A percentile compares a stretch with the other conserved stretches of the same genome.
Evolutionary conservation across 176 grass and related monocot genomes (phyloP).

Genomic region (Eremochloa ophiuroides): DNA sequence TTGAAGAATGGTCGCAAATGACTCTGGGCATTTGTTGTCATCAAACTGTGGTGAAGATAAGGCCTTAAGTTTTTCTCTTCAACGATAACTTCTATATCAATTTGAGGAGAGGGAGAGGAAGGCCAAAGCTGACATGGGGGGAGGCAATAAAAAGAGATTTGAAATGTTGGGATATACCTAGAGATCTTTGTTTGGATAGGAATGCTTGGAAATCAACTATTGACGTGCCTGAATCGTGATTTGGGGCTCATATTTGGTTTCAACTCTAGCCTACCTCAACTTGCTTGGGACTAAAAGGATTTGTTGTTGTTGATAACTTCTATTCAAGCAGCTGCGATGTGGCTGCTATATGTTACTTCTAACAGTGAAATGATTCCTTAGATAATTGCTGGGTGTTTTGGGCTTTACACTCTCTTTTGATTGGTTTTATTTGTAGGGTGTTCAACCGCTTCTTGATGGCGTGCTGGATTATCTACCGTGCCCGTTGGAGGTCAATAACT

Average conservation of each 20-base stretch:
- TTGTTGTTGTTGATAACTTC: too few species aligned
- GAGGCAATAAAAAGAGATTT: too few species aligned
- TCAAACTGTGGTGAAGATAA: not conserved
- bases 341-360: slow-evolving; percentile 17
- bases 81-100: slow-evolving; percentile 3
- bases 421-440: slow-evolving; percentile 62
- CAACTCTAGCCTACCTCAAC: too few species aligned
- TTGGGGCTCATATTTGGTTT: too few species aligned
- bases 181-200: too few species aligned
- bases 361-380: not conserved
- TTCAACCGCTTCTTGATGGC: slow-evolving; percentile 92
- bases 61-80: not conserved
- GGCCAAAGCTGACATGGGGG: too few species aligned
- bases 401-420: slow-evolving; percentile 17
- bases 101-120: too few species aligned
- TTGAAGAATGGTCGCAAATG: not conserved
- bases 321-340: slow-evolving; percentile 6
- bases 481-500: slow-evolving; percentile 81
- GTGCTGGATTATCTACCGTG: slow-evolving; percentile 90
- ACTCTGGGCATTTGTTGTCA: not conserved
- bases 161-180: too few species aligned
- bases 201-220: too few species aligned
- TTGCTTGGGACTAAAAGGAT: too few species aligned
- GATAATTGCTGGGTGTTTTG: slow-evolving; percentile 5
- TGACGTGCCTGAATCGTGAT: too few species aligned